A percentile compares a stretch with the other conserved stretches of the same genome.
These are phyloP conservation scores for Lippia alba DNA, from an alignment of 305 asterid genomes.

Conservation along the genomic window DNA sequence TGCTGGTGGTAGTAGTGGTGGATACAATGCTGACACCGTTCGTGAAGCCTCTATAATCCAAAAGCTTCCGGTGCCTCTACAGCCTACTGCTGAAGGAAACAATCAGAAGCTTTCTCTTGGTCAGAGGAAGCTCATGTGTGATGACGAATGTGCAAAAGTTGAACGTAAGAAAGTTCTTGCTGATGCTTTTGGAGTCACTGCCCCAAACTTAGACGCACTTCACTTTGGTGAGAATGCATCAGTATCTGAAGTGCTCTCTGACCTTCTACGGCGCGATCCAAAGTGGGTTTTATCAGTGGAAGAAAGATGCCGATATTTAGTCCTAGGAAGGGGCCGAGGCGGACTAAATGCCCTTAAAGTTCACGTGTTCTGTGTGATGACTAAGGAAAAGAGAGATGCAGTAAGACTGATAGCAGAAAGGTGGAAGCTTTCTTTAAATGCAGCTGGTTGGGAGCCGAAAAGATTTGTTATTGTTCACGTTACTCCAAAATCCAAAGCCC, in stretches of 20 bases:
- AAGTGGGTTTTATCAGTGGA: slow-evolving; percentile 90
- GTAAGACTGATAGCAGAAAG: slow-evolving; percentile 87
- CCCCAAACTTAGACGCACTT: slow-evolving; percentile 76
- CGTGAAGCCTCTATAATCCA: slow-evolving; percentile 73
- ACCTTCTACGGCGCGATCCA: slow-evolving; percentile 90
- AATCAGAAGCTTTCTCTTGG: slow-evolving; percentile 75
- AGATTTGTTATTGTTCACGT: slow-evolving; percentile 77
- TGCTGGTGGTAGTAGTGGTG: slow-evolving; percentile 68
- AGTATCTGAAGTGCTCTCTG: slow-evolving; percentile 78
- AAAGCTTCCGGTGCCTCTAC: slow-evolving; percentile 73
- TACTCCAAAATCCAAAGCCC: slow-evolving; percentile 83
- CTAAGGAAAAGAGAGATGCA: slow-evolving; percentile 86
- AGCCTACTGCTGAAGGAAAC: slow-evolving; percentile 61
- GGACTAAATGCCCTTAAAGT: slow-evolving; percentile 76
- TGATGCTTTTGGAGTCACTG: slow-evolving; percentile 77
- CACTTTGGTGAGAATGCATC: slow-evolving; percentile 82
- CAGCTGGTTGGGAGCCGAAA: slow-evolving; percentile 99
- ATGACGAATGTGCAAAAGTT: slow-evolving; percentile 81
- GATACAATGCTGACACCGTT: slow-evolving; percentile 53
- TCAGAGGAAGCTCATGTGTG: slow-evolving; percentile 87
- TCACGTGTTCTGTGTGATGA: slow-evolving; percentile 87
- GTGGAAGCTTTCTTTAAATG: slow-evolving; percentile 86
- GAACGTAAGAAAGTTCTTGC: slow-evolving; percentile 92
- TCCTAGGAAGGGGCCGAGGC: slow-evolving; percentile 79
- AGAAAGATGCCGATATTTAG: slow-evolving; percentile 84